phyloP scores from a whole-genome alignment of 2,329 filamentous ascomycete genomes.

The Ophiostoma ulmi region DNA sequence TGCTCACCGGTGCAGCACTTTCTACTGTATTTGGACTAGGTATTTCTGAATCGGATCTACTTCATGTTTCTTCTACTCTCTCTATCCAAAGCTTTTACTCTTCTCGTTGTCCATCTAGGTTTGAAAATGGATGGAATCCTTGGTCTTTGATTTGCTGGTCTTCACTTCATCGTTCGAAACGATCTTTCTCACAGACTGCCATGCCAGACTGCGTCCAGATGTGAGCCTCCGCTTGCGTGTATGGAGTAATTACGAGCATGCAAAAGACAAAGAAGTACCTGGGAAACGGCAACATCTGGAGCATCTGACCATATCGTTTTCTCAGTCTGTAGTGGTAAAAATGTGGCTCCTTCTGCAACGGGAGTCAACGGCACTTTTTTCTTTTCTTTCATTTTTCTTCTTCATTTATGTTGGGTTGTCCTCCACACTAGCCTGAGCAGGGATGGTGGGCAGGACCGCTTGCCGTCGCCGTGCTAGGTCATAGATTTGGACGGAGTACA shows the following conservation, averaged over 20 bases:
- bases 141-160: too few relatives aligned
- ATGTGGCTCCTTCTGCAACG: neutral
- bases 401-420: neutral
- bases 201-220: too few relatives aligned
- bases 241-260: too few relatives aligned
- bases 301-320: neutral
- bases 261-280: too few relatives aligned
- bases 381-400: neutral
- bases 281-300: too few relatives aligned
- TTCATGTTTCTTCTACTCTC: neutral
- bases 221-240: too few relatives aligned
- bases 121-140: too few relatives aligned
- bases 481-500: constrained; percentile 9
- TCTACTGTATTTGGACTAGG: neutral
- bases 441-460: constrained; percentile 29
- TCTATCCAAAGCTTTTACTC: too few relatives aligned
- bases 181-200: too few relatives aligned
- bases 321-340: neutral
- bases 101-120: too few relatives aligned
- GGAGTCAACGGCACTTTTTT: constrained; percentile 4
- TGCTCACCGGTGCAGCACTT: constrained; percentile 5
- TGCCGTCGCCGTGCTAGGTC: constrained; percentile 27
- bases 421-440: neutral
- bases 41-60: neutral
- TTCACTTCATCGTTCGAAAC: too few relatives aligned